A percentile compares a stretch with the other conserved stretches of the same genome.
Evolutionary conservation across 2,329 filamentous ascomycete species (phyloP).

Genomic region (Macrophomina phaseolina): DNA sequence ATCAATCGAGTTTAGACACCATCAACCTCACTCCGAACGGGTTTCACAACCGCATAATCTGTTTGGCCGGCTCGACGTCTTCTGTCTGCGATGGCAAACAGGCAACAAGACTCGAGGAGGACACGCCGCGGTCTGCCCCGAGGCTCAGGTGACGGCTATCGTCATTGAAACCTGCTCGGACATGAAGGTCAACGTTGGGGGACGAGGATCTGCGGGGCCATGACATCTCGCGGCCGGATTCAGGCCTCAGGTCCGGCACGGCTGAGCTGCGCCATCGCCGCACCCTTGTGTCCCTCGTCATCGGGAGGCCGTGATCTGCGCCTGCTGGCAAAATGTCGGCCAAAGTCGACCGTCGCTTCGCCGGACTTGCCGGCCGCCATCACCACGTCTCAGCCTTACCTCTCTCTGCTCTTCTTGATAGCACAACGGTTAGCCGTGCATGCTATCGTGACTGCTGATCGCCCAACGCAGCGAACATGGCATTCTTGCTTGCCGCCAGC

Average conservation of each 20-base stretch:
- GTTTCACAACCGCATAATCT: conserved; percentile 13
- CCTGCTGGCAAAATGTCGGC: conserved; percentile 17
- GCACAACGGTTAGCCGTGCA: not conserved
- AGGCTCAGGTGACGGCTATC: conserved; percentile 13
- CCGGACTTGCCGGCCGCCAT: conserved; percentile 10
- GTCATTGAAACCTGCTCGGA: conserved; percentile 11
- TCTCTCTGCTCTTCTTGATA: not conserved
- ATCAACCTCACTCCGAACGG: conserved; percentile 22
- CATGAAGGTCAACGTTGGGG: not conserved
- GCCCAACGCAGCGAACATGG: not conserved
- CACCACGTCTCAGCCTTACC: conserved; percentile 21
- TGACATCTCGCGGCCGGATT: not conserved
- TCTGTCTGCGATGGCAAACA: not conserved
- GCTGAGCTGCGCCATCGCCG: conserved; percentile 18
- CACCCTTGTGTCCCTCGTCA: not conserved
- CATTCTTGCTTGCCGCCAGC: not conserved
- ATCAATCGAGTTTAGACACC: conserved; percentile 4
- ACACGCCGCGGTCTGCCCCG: not conserved
- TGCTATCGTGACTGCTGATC: not conserved
- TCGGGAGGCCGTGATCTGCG: conserved; percentile 9
- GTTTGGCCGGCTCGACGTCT: not conserved
- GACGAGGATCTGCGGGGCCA: conserved; percentile 14
- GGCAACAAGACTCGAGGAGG: not conserved
- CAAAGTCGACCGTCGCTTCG: conserved; percentile 2
- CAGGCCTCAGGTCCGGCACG: conserved; percentile 2